Conservation (phyloP, 2,329 filamentous ascomycete genomes). For the Myriosclerotinia curreyana region DNA sequence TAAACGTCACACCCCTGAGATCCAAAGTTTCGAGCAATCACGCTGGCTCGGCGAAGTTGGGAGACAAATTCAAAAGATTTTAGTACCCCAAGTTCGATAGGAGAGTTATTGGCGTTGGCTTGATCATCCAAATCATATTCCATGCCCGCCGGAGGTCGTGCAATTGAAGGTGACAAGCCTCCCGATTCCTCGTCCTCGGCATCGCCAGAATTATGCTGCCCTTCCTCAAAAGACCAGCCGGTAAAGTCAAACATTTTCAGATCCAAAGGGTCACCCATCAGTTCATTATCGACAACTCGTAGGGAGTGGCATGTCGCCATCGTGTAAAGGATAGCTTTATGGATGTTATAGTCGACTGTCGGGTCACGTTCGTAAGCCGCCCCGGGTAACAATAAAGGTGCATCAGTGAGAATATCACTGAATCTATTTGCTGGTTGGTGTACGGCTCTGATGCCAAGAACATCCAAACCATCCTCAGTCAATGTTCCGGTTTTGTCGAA, state of each 20-base stretch:
- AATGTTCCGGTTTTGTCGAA: constrained; percentile 99
- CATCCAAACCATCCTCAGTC: constrained; percentile 93
- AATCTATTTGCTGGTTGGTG: constrained; percentile 62
- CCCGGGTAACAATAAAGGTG: constrained; percentile 54
- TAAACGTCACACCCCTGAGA: constrained; percentile 81
- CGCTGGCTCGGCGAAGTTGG: constrained; percentile 85
- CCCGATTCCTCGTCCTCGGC: constrained; percentile 71
- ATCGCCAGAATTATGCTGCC: constrained; percentile 62
- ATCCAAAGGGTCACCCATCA: constrained; percentile 91
- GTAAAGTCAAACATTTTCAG: constrained; percentile 99
- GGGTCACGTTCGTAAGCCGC: constrained; percentile 56
- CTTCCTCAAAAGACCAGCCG: constrained; percentile 87
- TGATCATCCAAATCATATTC: constrained; percentile 56
- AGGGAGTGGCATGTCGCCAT: constrained; percentile 98
- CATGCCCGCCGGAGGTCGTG: constrained; percentile 67
- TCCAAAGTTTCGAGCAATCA: constrained; percentile 85
- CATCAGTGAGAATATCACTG: constrained; percentile 69
- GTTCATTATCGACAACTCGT: constrained; percentile 78
- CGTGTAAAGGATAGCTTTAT: constrained; percentile 76
- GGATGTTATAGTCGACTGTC: constrained; percentile 55
- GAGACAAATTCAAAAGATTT: constrained; percentile 95
- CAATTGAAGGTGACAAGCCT: constrained; percentile 81
- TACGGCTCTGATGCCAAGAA: constrained; percentile 81
- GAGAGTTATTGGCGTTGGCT: constrained; percentile 40
- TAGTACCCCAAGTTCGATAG: constrained; percentile 83